Percentiles rank a stretch among this genome's conserved stretches.
These are phyloP conservation scores for Amauroascus verrucosus DNA, from an alignment of 2,329 filamentous ascomycete species.

Conservation along the genomic window DNA sequence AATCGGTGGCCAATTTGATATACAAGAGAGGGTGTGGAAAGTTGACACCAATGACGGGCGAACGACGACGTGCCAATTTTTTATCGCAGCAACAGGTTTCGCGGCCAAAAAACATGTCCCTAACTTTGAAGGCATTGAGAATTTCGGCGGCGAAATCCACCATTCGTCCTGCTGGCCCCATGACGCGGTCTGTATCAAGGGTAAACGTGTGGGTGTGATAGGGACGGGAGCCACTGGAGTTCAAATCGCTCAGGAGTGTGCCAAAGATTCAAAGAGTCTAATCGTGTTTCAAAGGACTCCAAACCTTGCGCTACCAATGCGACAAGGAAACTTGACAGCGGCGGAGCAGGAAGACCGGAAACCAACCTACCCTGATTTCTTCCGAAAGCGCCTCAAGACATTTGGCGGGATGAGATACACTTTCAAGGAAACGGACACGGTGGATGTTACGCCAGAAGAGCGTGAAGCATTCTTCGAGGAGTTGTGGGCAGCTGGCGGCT, in stretches of 20 bases:
- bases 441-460: conserved; percentile 42
- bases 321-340: conserved; percentile 38
- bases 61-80: conserved; percentile 33
- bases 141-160: conserved; percentile 49
- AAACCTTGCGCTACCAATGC: conserved; percentile 55
- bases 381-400: conserved; percentile 40
- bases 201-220: conserved; percentile 52
- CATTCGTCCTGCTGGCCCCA: conserved; percentile 55
- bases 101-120: conserved; percentile 38
- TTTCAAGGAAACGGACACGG: conserved; percentile 43
- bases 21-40: conserved; percentile 32
- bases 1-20: conserved; percentile 34
- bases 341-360: conserved; percentile 42
- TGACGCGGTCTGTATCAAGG: conserved; percentile 45
- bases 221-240: conserved; percentile 57
- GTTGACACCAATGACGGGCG: conserved; percentile 36
- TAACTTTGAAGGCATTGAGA: conserved; percentile 27
- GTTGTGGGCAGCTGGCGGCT: conserved; percentile 45
- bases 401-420: conserved; percentile 51
- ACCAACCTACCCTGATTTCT: conserved; percentile 40
- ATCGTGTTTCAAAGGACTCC: conserved; percentile 53
- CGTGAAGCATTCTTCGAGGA: conserved; percentile 42
- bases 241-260: conserved; percentile 53
- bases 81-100: conserved; percentile 41
- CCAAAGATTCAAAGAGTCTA: conserved; percentile 43